Conservation (phyloP, 78 protist genomes). For the Guillardia theta region DNA sequence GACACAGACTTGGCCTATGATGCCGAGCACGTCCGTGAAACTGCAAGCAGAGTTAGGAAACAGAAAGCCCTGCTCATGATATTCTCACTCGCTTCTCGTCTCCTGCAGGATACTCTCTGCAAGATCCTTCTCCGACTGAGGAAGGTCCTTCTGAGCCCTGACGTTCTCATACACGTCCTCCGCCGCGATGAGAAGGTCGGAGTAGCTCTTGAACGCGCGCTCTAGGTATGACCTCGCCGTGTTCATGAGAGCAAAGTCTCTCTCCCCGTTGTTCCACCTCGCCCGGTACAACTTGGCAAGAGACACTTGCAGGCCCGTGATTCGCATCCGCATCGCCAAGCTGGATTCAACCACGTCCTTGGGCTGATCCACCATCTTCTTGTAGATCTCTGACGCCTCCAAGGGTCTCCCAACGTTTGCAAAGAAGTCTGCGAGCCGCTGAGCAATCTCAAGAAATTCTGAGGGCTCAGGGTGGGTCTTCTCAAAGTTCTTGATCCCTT, state of each 20-base stretch:
- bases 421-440: not conserved
- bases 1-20: not conserved
- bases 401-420: not conserved
- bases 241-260: not conserved
- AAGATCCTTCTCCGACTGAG: not conserved
- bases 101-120: not conserved
- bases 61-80: not conserved
- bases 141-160: not conserved
- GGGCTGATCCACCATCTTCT: not conserved
- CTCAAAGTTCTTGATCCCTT: not conserved
- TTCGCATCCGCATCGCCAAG: not conserved
- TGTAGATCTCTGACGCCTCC: not conserved
- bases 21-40: not conserved
- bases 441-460: not conserved
- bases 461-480: not conserved
- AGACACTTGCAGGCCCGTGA: not conserved
- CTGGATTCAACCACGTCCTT: not conserved
- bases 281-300: not conserved
- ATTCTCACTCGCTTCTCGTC: not conserved
- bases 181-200: not conserved
- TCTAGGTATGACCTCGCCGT: not conserved
- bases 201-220: not conserved
- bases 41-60: not conserved
- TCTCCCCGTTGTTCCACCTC: not conserved
- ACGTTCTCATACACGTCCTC: not conserved